Conservation (phyloP, 768 basidiomycete genomes). For the Tylopilus balloui region DNA sequence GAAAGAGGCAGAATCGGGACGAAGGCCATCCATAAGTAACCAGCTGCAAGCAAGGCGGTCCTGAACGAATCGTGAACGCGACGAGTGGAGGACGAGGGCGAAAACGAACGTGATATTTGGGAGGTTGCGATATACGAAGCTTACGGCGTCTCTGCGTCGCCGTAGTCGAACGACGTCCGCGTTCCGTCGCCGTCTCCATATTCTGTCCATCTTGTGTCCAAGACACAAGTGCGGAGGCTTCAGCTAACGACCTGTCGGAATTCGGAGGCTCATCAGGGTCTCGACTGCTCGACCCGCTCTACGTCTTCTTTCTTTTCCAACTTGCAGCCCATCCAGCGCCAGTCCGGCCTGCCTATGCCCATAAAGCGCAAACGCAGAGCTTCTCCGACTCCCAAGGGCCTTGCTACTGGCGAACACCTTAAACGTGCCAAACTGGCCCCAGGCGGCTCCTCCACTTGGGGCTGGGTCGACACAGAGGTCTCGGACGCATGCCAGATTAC, state of each 20-base stretch:
- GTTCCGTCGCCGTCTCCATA: constrained; percentile 20
- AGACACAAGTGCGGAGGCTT: too few relatives aligned
- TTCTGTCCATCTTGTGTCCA: constrained; percentile 24
- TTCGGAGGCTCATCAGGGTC: constrained; percentile 22
- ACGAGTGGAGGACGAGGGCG: neutral
- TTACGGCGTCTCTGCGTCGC: constrained; percentile 39
- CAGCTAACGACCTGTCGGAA: constrained; percentile 19
- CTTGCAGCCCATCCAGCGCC: neutral
- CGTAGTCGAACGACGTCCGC: constrained; percentile 41
- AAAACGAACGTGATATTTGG: constrained; percentile 29
- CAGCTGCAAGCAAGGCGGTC: constrained; percentile 51
- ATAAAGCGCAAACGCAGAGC: constrained; percentile 55
- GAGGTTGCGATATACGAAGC: constrained; percentile 32
- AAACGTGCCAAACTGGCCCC: constrained; percentile 52
- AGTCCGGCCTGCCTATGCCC: constrained; percentile 39
- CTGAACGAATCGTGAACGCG: constrained; percentile 33
- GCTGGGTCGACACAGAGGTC: constrained; percentile 74
- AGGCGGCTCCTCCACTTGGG: constrained; percentile 55
- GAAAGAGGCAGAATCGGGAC: constrained; percentile 67
- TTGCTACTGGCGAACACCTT: constrained; percentile 58
- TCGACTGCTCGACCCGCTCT: constrained; percentile 4
- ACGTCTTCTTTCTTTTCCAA: constrained; percentile 6
- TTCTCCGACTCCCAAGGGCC: constrained; percentile 45
- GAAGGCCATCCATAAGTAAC: constrained; percentile 80
- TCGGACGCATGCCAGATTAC: constrained; percentile 55